Percentiles rank a stretch among this genome's conserved stretches.
These are phyloP conservation scores for Phytophthora rubi DNA, from an alignment of 352 stramenopile genomes.

Conservation along the genomic window DNA sequence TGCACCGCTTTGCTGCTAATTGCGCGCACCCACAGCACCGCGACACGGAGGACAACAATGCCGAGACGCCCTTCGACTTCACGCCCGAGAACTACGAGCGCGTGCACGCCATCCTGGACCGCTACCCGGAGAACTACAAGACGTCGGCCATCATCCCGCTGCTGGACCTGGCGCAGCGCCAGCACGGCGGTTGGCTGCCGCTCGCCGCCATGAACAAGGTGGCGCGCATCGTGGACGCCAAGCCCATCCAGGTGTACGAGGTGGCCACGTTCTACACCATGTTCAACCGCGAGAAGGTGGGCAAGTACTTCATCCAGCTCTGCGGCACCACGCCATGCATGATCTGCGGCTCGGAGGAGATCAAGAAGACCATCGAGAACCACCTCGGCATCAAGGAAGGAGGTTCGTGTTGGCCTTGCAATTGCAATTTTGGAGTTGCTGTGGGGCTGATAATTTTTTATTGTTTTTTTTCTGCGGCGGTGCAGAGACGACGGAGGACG, in stretches of 20 bases:
- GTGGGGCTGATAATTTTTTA: neutral
- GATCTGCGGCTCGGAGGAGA: slow-evolving; percentile 99
- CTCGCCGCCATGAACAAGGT: slow-evolving; percentile 99
- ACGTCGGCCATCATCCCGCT: slow-evolving; percentile 98
- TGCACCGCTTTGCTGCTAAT: neutral
- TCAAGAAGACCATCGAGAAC: slow-evolving; percentile 98
- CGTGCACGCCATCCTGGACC: slow-evolving; percentile 94
- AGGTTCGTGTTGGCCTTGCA: slow-evolving; percentile 44
- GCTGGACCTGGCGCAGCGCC: slow-evolving; percentile 96
- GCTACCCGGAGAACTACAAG: slow-evolving; percentile 99
- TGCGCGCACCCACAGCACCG: slow-evolving; percentile 80
- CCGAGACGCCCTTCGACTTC: slow-evolving; percentile 97
- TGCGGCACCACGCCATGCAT: slow-evolving; percentile 99
- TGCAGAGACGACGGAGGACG: slow-evolving; percentile 80
- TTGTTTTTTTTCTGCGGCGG: neutral
- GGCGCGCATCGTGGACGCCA: slow-evolving; percentile 96
- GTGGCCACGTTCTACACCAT: slow-evolving; percentile 99
- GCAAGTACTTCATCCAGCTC: slow-evolving; percentile 97
- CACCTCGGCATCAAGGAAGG: slow-evolving; percentile 98
- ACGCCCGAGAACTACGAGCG: slow-evolving; percentile 97
- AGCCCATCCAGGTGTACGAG: slow-evolving; percentile 98
- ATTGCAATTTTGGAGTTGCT: neutral
- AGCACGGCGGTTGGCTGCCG: slow-evolving; percentile 98
- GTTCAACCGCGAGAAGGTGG: slow-evolving; percentile 97
- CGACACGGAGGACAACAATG: slow-evolving; percentile 97